Percentiles rank a stretch among this genome's conserved stretches.
Conservation (phyloP, 2,329 filamentous ascomycete species). For the Anthostomella pinea region DNA sequence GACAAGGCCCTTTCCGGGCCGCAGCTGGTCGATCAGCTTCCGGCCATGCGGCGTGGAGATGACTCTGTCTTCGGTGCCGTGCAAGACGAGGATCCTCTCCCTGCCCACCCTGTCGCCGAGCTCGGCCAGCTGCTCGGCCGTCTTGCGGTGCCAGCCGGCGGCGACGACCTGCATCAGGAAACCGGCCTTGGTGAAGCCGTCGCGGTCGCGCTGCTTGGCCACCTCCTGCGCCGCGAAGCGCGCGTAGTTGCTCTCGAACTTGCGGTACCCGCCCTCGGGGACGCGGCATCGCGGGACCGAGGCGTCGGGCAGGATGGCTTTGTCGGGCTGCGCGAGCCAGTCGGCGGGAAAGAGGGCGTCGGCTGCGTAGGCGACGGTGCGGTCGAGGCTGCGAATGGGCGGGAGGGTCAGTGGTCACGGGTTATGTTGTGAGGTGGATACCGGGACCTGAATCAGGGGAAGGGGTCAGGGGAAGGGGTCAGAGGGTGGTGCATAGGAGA, state of each 20-base stretch:
- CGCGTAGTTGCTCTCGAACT: slow-evolving; percentile 74
- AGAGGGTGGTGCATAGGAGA: too few relatives aligned
- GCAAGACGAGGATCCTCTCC: slow-evolving; percentile 71
- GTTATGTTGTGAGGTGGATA: slow-evolving; percentile 2
- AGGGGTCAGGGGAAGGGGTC: too few relatives aligned
- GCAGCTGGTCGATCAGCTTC: slow-evolving; percentile 62
- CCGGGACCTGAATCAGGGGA: too few relatives aligned
- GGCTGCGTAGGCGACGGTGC: slow-evolving; percentile 62
- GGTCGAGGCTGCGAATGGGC: slow-evolving; percentile 59
- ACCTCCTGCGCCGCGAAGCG: slow-evolving; percentile 80
- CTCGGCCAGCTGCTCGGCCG: slow-evolving; percentile 58
- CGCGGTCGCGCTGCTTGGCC: slow-evolving; percentile 61
- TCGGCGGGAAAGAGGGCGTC: slow-evolving; percentile 61
- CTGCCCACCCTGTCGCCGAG: slow-evolving; percentile 69
- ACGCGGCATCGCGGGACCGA: slow-evolving; percentile 38
- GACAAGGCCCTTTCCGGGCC: slow-evolving; percentile 55
- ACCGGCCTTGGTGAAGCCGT: slow-evolving; percentile 60
- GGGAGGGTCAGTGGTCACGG: not conserved
- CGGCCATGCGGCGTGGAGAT: slow-evolving; percentile 68
- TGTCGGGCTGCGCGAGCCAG: slow-evolving; percentile 64
- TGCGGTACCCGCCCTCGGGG: slow-evolving; percentile 38
- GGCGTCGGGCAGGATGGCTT: slow-evolving; percentile 46
- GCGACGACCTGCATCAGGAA: slow-evolving; percentile 78
- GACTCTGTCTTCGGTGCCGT: slow-evolving; percentile 77
- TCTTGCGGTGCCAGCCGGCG: slow-evolving; percentile 78